phyloP scores from a whole-genome alignment of 169 alveolate species.

The Plasmodium knowlesi region DNA sequence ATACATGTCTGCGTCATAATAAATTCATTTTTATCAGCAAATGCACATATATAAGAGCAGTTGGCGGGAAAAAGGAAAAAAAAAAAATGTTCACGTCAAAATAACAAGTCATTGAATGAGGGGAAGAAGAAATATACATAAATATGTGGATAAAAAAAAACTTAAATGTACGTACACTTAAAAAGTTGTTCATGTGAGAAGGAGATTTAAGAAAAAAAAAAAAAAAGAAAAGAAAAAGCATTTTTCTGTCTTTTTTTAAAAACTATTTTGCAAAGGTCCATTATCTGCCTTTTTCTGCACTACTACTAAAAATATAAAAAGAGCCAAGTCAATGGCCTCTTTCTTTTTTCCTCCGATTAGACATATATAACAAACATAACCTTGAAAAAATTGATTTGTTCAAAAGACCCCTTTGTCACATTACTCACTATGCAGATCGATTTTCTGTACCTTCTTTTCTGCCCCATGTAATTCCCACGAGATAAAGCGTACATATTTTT shows the following conservation, averaged over 20 bases:
- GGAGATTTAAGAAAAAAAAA: not conserved
- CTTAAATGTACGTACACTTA: slow-evolving; percentile 49
- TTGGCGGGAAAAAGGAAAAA: not conserved
- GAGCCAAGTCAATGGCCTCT: not conserved
- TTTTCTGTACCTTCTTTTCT: not conserved
- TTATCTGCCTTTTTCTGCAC: not conserved
- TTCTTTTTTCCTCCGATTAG: not conserved
- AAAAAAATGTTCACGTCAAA: not conserved
- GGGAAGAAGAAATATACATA: not conserved
- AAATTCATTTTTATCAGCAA: not conserved
- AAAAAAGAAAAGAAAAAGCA: not conserved
- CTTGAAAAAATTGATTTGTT: not conserved
- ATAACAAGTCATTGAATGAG: not conserved
- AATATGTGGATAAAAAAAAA: not conserved
- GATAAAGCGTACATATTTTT: not conserved
- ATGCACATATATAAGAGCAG: not conserved
- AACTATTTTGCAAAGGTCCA: not conserved
- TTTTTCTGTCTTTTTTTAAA: not conserved
- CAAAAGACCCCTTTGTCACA: not conserved
- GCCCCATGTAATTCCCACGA: not conserved
- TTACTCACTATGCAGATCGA: not conserved
- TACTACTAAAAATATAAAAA: not conserved
- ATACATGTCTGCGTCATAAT: not conserved
- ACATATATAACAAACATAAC: slow-evolving; percentile 4
- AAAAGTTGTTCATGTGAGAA: slow-evolving; percentile 6